phyloP scores from a whole-genome alignment of 1,139 yeast species.

The Hansenula anomala region DNA sequence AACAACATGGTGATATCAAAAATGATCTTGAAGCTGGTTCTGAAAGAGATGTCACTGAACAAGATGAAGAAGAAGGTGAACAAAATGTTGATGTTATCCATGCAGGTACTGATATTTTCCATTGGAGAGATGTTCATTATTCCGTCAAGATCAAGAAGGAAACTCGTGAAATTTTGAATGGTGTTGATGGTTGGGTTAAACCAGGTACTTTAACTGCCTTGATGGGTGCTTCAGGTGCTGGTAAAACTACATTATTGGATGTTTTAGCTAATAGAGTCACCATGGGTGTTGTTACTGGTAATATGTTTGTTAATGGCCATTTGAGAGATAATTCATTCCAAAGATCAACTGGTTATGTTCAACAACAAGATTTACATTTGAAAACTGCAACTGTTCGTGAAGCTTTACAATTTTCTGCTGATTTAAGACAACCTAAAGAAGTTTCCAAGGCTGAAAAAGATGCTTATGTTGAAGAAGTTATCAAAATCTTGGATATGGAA shows the following conservation, averaged over 20 bases:
- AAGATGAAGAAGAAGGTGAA: slow-evolving; percentile 14
- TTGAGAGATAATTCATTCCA: slow-evolving; percentile 70
- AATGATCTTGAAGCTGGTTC: slow-evolving; percentile 24
- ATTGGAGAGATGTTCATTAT: slow-evolving; percentile 76
- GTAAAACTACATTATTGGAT: slow-evolving; percentile 74
- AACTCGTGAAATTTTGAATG: slow-evolving; percentile 57
- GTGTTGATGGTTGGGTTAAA: slow-evolving; percentile 81
- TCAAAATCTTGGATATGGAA: slow-evolving; percentile 66
- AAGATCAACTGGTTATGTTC: slow-evolving; percentile 79
- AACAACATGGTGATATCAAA: slow-evolving; percentile 11
- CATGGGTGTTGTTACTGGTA: slow-evolving; percentile 73
- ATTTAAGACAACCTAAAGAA: slow-evolving; percentile 61
- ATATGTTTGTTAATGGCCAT: slow-evolving; percentile 68
- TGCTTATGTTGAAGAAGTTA: slow-evolving; percentile 67
- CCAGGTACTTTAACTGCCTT: slow-evolving; percentile 74
- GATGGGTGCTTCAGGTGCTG: slow-evolving; percentile 90
- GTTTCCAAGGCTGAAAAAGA: slow-evolving; percentile 57
- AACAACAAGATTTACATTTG: slow-evolving; percentile 77
- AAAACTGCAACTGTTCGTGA: slow-evolving; percentile 77
- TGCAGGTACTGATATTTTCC: slow-evolving; percentile 49
- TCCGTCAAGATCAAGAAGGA: slow-evolving; percentile 64
- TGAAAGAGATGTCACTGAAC: slow-evolving; percentile 14
- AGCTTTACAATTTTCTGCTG: slow-evolving; percentile 67
- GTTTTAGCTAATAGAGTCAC: slow-evolving; percentile 76
- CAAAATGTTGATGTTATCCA: slow-evolving; percentile 20